Conservation (phyloP, 257 asterid species). For the Linaria vulgaris region DNA sequence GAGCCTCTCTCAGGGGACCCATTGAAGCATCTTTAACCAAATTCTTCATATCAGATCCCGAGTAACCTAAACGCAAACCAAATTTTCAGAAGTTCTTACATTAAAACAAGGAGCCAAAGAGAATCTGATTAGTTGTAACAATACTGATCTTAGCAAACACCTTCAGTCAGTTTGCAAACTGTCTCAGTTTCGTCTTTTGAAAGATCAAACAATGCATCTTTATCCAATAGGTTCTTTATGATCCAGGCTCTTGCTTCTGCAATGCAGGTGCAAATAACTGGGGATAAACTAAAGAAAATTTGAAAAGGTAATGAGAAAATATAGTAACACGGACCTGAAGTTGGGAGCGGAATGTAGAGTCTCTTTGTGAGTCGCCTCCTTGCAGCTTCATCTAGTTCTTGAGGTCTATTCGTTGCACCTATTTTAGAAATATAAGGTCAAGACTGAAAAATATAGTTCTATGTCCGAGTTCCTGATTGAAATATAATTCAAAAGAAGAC, state of each 20-base stretch:
- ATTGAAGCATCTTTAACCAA: conserved; percentile 98
- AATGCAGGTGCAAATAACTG: conserved; percentile 27
- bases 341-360: conserved; percentile 93
- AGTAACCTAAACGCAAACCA: conserved; percentile 60
- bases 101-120: conserved; percentile 9
- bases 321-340: conserved; percentile 60
- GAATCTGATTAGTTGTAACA: conserved; percentile 21
- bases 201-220: conserved; percentile 85
- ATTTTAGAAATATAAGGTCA: conserved; percentile 26
- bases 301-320: not conserved
- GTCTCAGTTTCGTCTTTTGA: conserved; percentile 64
- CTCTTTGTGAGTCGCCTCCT: conserved; percentile 96
- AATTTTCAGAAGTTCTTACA: not conserved
- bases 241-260: conserved; percentile 98
- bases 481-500: not conserved
- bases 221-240: conserved; percentile 71
- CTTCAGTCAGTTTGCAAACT: conserved; percentile 82
- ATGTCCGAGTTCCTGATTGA: not conserved
- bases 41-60: conserved; percentile 99
- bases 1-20: conserved; percentile 98
- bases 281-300: conserved; percentile 15
- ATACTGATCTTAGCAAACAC: conserved; percentile 34
- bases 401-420: conserved; percentile 99
- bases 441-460: conserved; percentile 15
- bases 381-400: conserved; percentile 99